Evolutionary conservation across 306 rosid species (phyloP), one percentile per base, ranked within the genome.

Genomic region (Lagenaria siceraria): DNA sequence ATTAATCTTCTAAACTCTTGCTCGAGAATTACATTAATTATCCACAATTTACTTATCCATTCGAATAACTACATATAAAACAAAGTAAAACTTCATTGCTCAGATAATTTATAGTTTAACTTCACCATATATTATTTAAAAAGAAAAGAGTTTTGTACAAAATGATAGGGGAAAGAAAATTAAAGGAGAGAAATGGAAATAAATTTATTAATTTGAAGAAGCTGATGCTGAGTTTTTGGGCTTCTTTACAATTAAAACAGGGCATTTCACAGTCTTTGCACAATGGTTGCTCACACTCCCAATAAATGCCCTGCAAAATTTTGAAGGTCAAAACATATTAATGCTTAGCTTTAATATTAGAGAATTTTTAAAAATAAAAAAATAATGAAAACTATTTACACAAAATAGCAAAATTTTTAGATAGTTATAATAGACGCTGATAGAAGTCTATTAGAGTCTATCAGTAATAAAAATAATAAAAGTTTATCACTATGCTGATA

Each of bases 241-340:
- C 89, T 82, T 92, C 88, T 92, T 95, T 25, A 92, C 97, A 9
- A 95, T 90, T 85, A 95, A 78, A 8, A 92, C 87, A 0, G 96
- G 97, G 74, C 98, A 95, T 77, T 90, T 92, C 22, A 78, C 97
- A 62, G 83, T 90, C 84, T 90, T 94, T 46, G 89, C 97, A 54
- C 97, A 89, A 68, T 92, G 80, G 79, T 86, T 95, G 88, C 98
- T 95, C 58, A 95, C 98, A 25, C 98, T 95, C 74, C 98, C 98
- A 27, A 92, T 92, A 11, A 95, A 87, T 69, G 96, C 95, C 88
- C 97, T 92, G 88, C 78, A 53, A 76, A 17, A 24, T 17, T 24
- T 51, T 9, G 22, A 10, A 13, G 1, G 10, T 54, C 6, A n/a
- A 55, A 9, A 36, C 24, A 35, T 62, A 11, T 29, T 33, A 31